Base-by-base conservation (phyloP, 2,329 filamentous ascomycete genomes). In the Cytospora piceicola region DNA sequence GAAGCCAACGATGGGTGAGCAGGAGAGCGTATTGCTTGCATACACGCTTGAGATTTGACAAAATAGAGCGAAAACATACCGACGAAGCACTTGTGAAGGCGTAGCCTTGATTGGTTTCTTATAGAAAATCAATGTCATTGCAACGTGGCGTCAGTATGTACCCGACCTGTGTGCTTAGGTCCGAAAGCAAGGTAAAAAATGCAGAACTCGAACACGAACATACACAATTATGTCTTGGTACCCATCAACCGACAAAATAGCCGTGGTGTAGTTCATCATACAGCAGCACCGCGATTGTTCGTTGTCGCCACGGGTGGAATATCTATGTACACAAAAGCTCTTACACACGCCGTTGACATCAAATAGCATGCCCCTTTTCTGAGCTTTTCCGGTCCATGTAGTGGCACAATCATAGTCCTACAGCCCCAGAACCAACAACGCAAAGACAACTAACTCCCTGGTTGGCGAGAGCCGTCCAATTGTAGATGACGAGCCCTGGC, bases 241-340 rank as follows among this genome's bases (percentile, higher is more conserved):
- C 3, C 4, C 9, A 24, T 49, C 20, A 22, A 9, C 39, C 46
- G 22, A 14, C 46, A 5, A n/a, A 57, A 9, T 53, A 57, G 53
- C 61, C 27, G 61, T 63, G 39, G 52, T 51, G 20, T 57, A 56
- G 52, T 63, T 57, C 24, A 57, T 57, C 39, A 57, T 63, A 20
- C 29, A 57, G 53, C 22, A 34, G 53, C 22, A 34, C 54, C 57
- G 61, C 53, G 30, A 53, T 42, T 52, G 14, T 57, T 24, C 36
- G 22, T 22, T 29, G 42, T 32, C 55, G 39, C 53, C n/a, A 46
- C 39, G 29, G 39, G 36, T n/a, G n/a, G 51, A 22, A 39, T 57
- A 63, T 51, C 22, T 63, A 63, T 63, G 61, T 63, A 63, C 61
- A 63, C 61, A 63, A 51, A 32, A 27, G 29, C 11, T 51, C 60